Percentiles rank a stretch among this genome's conserved stretches.
Conservation (phyloP, 768 basidiomycete species). For the Kockovaella imperatae region DNA sequence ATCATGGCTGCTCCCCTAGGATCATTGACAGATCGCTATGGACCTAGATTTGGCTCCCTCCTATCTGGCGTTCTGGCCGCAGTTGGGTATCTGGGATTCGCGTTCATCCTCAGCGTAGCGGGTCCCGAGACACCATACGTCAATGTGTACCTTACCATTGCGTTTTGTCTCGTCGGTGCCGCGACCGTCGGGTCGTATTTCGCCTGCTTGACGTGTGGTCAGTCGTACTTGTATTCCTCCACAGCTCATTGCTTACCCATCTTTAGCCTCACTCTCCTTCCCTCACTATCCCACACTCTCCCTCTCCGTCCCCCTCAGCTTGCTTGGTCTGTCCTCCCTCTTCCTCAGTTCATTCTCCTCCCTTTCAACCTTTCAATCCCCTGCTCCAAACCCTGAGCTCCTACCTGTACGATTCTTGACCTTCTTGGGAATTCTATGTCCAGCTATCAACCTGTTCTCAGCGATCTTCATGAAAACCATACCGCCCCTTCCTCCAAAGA, state of each 20-base stretch:
- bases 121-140: conserved; percentile 25
- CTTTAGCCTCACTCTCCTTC: conserved; percentile 38
- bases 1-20: conserved; percentile 43
- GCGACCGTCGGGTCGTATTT: conserved; percentile 44
- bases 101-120: conserved; percentile 17
- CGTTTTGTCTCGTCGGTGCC: conserved; percentile 38
- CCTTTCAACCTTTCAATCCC: conserved; percentile 14
- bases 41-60: conserved; percentile 35
- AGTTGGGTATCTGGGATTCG: conserved; percentile 38
- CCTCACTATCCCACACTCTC: conserved; percentile 40
- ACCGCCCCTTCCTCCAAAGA: conserved; percentile 12
- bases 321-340: conserved; percentile 40
- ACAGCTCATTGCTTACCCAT: neutral
- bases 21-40: conserved; percentile 36
- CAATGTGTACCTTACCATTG: conserved; percentile 28
- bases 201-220: conserved; percentile 39
- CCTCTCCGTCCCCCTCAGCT: conserved; percentile 38
- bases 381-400: conserved; percentile 5
- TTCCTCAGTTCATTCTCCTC: conserved; percentile 35
- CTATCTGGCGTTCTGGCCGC: conserved; percentile 33
- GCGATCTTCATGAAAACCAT: conserved; percentile 36
- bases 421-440: conserved; percentile 37
- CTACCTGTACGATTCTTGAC: conserved; percentile 31
- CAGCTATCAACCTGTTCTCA: conserved; percentile 38
- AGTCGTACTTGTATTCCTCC: conserved; percentile 1